Conservation (phyloP, 768 basidiomycete species). For the Rhodotorula paludigena region DNA sequence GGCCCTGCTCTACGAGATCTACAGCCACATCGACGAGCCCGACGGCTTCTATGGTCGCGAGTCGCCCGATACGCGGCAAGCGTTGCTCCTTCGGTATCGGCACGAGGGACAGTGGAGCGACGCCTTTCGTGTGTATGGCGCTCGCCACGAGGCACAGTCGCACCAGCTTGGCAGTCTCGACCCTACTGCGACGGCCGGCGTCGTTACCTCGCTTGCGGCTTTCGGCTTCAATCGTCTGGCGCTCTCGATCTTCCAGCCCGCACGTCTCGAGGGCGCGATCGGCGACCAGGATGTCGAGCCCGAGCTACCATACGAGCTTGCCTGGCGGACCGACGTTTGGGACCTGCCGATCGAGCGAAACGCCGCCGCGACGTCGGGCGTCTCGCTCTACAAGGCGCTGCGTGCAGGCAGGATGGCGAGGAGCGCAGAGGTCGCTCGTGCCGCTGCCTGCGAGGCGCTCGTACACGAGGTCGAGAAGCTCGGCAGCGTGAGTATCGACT, state of each 20-base stretch:
- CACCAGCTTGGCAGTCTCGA: constrained; percentile 40
- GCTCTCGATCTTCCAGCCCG: constrained; percentile 55
- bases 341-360: constrained; percentile 55
- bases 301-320: constrained; percentile 68
- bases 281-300: constrained; percentile 43
- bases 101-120: constrained; percentile 91
- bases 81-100: constrained; percentile 77
- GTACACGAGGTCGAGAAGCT: constrained; percentile 62
- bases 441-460: constrained; percentile 53
- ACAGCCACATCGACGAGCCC: constrained; percentile 91
- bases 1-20: constrained; percentile 80
- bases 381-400: constrained; percentile 69
- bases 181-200: constrained; percentile 53
- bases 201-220: constrained; percentile 74
- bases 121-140: constrained; percentile 84
- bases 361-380: constrained; percentile 48
- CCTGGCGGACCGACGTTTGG: constrained; percentile 94
- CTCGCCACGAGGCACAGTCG: constrained; percentile 61
- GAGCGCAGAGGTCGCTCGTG: not conserved
- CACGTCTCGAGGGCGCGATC: constrained; percentile 41
- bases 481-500: constrained; percentile 65
- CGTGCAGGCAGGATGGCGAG: constrained; percentile 67
- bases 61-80: constrained; percentile 66
- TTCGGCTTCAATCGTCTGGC: constrained; percentile 91
- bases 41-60: constrained; percentile 96